Percentiles rank a stretch among this genome's conserved stretches.
These are phyloP conservation scores for Bocquillonia castaneifolia DNA, from an alignment of 441 rosid species.

Conservation along the genomic window DNA sequence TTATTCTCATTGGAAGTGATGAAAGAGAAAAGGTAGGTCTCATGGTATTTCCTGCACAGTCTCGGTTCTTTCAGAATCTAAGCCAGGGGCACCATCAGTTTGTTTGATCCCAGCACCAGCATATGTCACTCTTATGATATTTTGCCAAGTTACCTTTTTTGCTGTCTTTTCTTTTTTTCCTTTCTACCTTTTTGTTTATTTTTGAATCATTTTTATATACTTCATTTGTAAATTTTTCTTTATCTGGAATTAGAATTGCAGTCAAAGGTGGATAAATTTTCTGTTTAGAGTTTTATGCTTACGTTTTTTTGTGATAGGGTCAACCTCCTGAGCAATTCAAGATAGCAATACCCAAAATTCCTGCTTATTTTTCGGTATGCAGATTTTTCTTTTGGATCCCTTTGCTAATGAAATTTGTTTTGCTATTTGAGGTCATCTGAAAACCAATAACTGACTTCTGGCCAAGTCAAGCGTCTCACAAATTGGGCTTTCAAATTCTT, in stretches of 20 bases:
- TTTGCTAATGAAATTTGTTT: not conserved
- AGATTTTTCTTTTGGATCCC: constrained; percentile 8
- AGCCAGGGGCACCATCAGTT: not conserved
- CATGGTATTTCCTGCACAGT: not conserved
- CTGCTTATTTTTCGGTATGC: constrained; percentile 93
- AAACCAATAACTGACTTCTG: not conserved
- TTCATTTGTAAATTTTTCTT: not conserved
- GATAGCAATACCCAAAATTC: constrained; percentile 77
- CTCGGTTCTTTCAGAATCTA: not conserved
- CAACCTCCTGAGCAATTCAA: constrained; percentile 83
- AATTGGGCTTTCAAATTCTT: not conserved
- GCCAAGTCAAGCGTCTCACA: not conserved
- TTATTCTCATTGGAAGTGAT: constrained; percentile 88
- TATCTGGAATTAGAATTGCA: not conserved
- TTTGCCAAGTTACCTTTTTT: not conserved
- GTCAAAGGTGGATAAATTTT: constrained; percentile 6
- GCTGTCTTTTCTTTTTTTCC: not conserved
- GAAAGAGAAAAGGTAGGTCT: constrained; percentile 73
- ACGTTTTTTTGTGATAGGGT: constrained; percentile 42
- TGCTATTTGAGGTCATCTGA: not conserved
- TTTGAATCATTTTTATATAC: not conserved
- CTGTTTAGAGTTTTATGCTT: not conserved
- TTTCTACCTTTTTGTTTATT: not conserved
- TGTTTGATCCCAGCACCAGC: not conserved
- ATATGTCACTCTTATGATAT: not conserved